Conservation (phyloP, 2,329 filamentous ascomycete species). For the Penicillium sp. region DNA sequence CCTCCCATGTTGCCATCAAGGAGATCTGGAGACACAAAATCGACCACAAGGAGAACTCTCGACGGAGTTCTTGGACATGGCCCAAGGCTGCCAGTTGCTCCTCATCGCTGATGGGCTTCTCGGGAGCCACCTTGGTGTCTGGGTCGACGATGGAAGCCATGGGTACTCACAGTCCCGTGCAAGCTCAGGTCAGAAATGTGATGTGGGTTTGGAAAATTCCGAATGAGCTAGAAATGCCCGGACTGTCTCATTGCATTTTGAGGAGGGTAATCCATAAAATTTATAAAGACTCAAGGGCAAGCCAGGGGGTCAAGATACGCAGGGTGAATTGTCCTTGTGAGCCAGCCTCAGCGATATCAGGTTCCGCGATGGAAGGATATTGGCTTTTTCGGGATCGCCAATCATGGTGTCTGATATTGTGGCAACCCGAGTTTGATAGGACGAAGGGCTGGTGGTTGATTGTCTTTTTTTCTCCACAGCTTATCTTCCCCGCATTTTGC, state of each 20-base stretch:
- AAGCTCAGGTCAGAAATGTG: not conserved
- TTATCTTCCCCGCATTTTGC: conserved; percentile 6
- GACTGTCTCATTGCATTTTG: not conserved
- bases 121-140: conserved; percentile 20
- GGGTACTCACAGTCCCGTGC: not conserved
- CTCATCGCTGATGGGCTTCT: conserved; percentile 29
- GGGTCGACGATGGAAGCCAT: conserved; percentile 16
- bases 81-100: conserved; percentile 32
- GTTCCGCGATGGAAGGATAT: not conserved
- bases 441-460: not conserved
- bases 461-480: not conserved
- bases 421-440: not conserved
- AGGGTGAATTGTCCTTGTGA: not conserved
- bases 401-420: not conserved
- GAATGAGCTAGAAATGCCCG: not conserved
- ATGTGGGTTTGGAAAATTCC: not conserved
- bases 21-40: conserved; percentile 53
- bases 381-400: not conserved
- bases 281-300: not conserved
- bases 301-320: not conserved
- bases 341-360: not conserved
- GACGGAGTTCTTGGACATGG: conserved; percentile 36
- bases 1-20: conserved; percentile 61
- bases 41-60: conserved; percentile 54
- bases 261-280: not conserved